Evolutionary conservation across 192 early-diverging fungal genomes (phyloP), one percentile per base, ranked within the genome.

Genomic region (Glomus cerebriforme): DNA sequence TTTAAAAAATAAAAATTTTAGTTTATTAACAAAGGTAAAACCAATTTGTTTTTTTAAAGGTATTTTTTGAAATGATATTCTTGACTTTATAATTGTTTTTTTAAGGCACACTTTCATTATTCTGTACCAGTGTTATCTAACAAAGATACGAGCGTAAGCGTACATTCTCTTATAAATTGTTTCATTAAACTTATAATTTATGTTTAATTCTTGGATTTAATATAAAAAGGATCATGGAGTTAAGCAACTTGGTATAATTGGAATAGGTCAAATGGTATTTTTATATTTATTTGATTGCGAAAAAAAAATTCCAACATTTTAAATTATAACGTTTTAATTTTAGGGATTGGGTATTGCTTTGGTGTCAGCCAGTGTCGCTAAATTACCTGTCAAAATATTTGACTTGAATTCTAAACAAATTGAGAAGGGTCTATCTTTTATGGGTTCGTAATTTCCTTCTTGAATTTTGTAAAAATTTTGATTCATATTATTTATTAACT

Each of bases 201-300:
- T 64, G 1, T 12, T 29, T 13, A 29, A 10, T 64, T 29, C 4
- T 64, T 64, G 7, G 9, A 1, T 29, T 13, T 12, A 26, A 24
- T 26, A 64, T 2, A 1, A 29, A 12, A 29, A 64, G 62, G 29
- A 64, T 31, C n/a, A 64, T 76, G 81, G 75, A 29, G 71, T 84
- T 60, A 81, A 87, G 62, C 83, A 87, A 75, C 81, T 95, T 26
- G 96, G 96, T 67, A 93, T 99, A 43, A 88, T 99, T 71, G 97
- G 97, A 60, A 93, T 95, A 22, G 97, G 97, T 10, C 97, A 99
- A 84, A 99, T 99, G 97, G 84, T 85, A 82, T 86, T 22, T 84
- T 34, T 29, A 62, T 24, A 37, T 19, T 39, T 13, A 31, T 39
- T 31, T 8, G 7, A 39, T 39, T 39, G 8, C 1, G 7, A 39